Evolutionary conservation across 192 early-diverging fungal genomes (phyloP), one percentile per base, ranked within the genome.

Genomic region (Rhizoclosmatium sp.): DNA sequence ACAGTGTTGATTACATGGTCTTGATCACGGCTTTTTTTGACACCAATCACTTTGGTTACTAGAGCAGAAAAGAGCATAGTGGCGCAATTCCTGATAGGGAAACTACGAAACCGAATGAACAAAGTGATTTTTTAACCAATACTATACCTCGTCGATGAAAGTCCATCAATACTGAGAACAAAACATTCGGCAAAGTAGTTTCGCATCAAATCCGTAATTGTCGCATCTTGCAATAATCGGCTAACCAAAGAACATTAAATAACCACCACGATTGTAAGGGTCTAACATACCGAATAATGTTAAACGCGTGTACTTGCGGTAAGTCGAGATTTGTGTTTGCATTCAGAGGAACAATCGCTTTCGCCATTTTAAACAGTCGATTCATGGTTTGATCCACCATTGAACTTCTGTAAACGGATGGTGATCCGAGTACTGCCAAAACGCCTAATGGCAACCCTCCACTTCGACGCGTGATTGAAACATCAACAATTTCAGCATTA

Each of bases 71-170:
- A 99, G 69, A 99, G 80, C 92, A 99, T 95, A 2, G 95, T 92
- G 46, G 95, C 93, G 61, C 95, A 95, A 82, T 99, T 99, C 54
- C 97, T 90, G 49, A 99, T 92, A 10, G 97, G 95, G 93, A 95
- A 99, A 51, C 89, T 91, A 42, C 58, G 19, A 40, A 23, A 19
- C 42, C 42, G 45, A 68, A 48, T 42, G 9, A 16, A 54, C 5
- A 54, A 54, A 54, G 16, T 54, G 51, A 54, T 54, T 54, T 7
- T 54, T 54, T 12, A 54, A 54, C 5, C 5, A 54, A 54, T 7
- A 54, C 5, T 12, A 54, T 16, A 77, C 75, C 75, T 77, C 31
- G 12, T 64, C 31, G 95, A 96, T 16, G 91, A 91, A 64, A 97
- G 93, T 1, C 94, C 94, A 10, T 87, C 86, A 58, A 98, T 94